These are phyloP conservation scores for Trametes versicolor DNA, from an alignment of 1,284 basidiomycete species.

Conservation along the genomic window DNA sequence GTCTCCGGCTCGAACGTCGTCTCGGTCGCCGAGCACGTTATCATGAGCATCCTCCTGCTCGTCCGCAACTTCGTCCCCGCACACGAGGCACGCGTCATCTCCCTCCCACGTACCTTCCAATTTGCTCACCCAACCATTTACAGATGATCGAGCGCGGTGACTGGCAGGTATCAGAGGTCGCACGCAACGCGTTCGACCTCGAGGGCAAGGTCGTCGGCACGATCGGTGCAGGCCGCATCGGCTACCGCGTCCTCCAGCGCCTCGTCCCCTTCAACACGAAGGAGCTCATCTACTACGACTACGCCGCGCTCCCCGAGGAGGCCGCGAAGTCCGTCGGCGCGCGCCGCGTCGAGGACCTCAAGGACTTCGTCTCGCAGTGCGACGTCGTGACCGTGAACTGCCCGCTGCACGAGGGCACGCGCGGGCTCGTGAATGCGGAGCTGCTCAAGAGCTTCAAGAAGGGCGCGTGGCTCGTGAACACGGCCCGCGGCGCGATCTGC, in stretches of 20 bases:
- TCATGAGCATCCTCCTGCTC: constrained; percentile 86
- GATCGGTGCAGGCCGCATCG: constrained; percentile 89
- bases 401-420: constrained; percentile 91
- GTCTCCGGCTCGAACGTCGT: constrained; percentile 73
- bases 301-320: constrained; percentile 81
- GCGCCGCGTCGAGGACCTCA: constrained; percentile 83
- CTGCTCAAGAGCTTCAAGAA: constrained; percentile 93
- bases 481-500: constrained; percentile 93
- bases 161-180: constrained; percentile 87
- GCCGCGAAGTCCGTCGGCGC: constrained; percentile 79
- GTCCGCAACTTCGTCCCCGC: constrained; percentile 90
- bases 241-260: constrained; percentile 91
- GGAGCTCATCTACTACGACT: constrained; percentile 95
- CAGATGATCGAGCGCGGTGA: constrained; percentile 87
- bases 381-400: constrained; percentile 92
- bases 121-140: not conserved
- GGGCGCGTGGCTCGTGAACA: constrained; percentile 93
- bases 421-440: constrained; percentile 84
- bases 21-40: constrained; percentile 92
- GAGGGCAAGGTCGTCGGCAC: constrained; percentile 94
- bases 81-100: constrained; percentile 59
- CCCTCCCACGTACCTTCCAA: not conserved
- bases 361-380: constrained; percentile 85
- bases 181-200: constrained; percentile 87
- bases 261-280: constrained; percentile 90